Percentiles rank a stretch among this genome's conserved stretches.
These are phyloP conservation scores for Aspergillus sp. DNA, from an alignment of 2,329 filamentous ascomycete species.

Conservation along the genomic window DNA sequence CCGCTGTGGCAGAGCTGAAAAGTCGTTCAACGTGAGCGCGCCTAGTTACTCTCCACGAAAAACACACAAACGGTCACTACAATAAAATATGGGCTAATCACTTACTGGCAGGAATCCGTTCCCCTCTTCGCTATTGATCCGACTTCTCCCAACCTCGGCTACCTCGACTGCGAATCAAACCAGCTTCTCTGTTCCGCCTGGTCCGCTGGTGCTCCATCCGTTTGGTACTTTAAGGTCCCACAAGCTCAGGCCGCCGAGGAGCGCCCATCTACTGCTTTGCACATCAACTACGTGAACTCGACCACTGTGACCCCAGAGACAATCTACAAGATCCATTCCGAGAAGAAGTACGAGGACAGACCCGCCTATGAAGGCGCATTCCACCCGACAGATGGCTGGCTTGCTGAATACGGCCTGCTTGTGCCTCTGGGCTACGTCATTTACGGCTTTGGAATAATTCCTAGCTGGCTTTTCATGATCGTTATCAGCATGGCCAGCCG, in stretches of 20 bases:
- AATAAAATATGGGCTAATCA: slow-evolving; percentile 13
- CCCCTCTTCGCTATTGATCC: slow-evolving; percentile 54
- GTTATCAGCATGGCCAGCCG: slow-evolving; percentile 61
- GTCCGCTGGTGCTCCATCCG: slow-evolving; percentile 56
- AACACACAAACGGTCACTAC: neutral
- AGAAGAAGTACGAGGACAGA: slow-evolving; percentile 56
- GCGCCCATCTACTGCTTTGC: slow-evolving; percentile 53
- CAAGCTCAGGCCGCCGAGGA: slow-evolving; percentile 53
- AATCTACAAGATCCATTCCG: slow-evolving; percentile 57
- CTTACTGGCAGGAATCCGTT: slow-evolving; percentile 48
- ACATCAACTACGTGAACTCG: slow-evolving; percentile 57
- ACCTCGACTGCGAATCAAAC: slow-evolving; percentile 60
- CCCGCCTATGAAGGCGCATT: slow-evolving; percentile 57
- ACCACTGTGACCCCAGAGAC: slow-evolving; percentile 57
- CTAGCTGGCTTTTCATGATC: slow-evolving; percentile 66
- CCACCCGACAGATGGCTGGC: slow-evolving; percentile 61
- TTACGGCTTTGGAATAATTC: slow-evolving; percentile 57
- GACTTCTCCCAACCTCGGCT: slow-evolving; percentile 57
- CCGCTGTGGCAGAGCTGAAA: slow-evolving; percentile 55
- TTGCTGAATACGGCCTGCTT: slow-evolving; percentile 55
- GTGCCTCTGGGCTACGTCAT: slow-evolving; percentile 58
- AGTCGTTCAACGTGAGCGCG: slow-evolving; percentile 50
- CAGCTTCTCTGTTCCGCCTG: slow-evolving; percentile 61
- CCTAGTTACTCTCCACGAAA: slow-evolving; percentile 1
- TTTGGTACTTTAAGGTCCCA: slow-evolving; percentile 61